Conservation (phyloP, 2,329 filamentous ascomycete genomes). For the Pseudomassariella vexata region DNA sequence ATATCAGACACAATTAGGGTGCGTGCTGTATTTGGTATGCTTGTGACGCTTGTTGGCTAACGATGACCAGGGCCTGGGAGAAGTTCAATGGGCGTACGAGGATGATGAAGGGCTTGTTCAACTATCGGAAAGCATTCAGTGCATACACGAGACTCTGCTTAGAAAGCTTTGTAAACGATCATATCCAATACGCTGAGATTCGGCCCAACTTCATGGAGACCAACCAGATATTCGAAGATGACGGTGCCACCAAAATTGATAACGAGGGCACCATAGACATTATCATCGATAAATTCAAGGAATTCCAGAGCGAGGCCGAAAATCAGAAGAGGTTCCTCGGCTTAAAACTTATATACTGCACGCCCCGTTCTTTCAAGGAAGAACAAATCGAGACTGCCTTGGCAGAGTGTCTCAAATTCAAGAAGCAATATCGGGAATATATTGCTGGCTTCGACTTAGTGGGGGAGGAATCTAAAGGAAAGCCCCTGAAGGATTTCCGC, state of each 20-base stretch:
- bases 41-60: constrained; percentile 6
- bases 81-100: constrained; percentile 57
- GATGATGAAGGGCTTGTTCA: constrained; percentile 56
- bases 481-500: constrained; percentile 44
- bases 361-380: constrained; percentile 47
- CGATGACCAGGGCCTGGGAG: constrained; percentile 41
- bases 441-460: constrained; percentile 58
- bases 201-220: constrained; percentile 52
- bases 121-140: constrained; percentile 50
- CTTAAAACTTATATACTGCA: constrained; percentile 57
- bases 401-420: constrained; percentile 48
- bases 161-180: constrained; percentile 48
- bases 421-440: constrained; percentile 40
- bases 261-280: constrained; percentile 47
- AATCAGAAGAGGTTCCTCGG: constrained; percentile 21
- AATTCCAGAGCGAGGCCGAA: too few species aligned
- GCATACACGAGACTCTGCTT: constrained; percentile 50
- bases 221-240: constrained; percentile 44
- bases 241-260: constrained; percentile 36
- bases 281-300: constrained; percentile 40
- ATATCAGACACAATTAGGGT: constrained; percentile 49
- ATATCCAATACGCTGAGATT: constrained; percentile 56
- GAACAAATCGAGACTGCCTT: constrained; percentile 39
- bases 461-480: constrained; percentile 49
- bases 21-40: constrained; percentile 12